Percentiles rank a stretch among this genome's conserved stretches.
These are phyloP conservation scores for Cutaneotrichosporon cyanovorans DNA, from an alignment of 1,284 basidiomycete species.

Conservation along the genomic window DNA sequence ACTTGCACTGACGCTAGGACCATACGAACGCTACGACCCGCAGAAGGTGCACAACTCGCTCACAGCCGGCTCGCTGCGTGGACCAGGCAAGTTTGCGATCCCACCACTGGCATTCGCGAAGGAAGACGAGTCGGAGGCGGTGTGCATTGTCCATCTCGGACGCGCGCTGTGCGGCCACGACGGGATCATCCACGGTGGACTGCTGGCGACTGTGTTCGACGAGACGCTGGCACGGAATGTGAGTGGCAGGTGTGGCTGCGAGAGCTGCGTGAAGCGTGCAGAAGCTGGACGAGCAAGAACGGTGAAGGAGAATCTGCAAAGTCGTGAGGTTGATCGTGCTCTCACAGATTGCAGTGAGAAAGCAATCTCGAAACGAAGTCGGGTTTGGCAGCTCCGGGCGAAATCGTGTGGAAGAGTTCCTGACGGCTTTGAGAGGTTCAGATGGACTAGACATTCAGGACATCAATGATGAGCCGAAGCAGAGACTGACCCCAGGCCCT, in stretches of 20 bases:
- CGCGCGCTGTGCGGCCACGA: conserved; percentile 79
- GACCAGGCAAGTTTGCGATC: conserved; percentile 74
- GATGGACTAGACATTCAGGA: too few relatives aligned
- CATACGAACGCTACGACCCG: conserved; percentile 59
- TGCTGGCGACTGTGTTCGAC: conserved; percentile 83
- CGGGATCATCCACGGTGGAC: conserved; percentile 86
- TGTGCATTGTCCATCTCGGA: conserved; percentile 72
- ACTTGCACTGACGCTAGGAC: conserved; percentile 50
- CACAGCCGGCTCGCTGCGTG: conserved; percentile 73
- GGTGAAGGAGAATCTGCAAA: too few relatives aligned
- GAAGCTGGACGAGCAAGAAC: too few relatives aligned
- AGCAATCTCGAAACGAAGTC: too few relatives aligned
- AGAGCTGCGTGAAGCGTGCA: too few relatives aligned
- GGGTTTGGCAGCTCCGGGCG: too few relatives aligned
- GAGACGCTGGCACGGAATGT: conserved; percentile 69
- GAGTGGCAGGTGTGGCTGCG: conserved; percentile 46
- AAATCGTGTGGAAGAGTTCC: too few relatives aligned
- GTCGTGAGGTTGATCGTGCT: too few relatives aligned
- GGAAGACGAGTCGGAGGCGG: conserved; percentile 63
- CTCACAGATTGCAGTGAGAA: too few relatives aligned
- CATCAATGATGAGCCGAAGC: not conserved
- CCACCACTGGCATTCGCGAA: conserved; percentile 66
- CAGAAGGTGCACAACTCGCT: conserved; percentile 66
- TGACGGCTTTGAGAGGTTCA: too few relatives aligned
- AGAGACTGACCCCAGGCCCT: conserved; percentile 56